Evolutionary conservation across 306 rosid genomes (phyloP), one percentile per base, ranked within the genome.

Genomic region (Cicer pinnatifidum): DNA sequence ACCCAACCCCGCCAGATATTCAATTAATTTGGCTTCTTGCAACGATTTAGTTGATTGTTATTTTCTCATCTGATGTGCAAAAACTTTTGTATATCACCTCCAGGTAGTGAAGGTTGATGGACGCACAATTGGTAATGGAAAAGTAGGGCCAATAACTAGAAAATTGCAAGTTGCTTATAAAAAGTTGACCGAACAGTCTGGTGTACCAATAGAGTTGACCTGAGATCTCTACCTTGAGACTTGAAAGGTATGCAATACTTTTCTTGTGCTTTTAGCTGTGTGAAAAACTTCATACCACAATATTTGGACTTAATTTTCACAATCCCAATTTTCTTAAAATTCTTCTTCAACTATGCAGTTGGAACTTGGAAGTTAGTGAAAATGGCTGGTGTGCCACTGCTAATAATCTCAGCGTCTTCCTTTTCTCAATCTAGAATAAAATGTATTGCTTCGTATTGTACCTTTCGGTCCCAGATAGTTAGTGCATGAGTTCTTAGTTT

Each of bases 101-200:
- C 83, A 91, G 99, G 96, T 88, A 13, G 90, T 89, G 63, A 88
- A 89, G 86, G 91, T 94, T 50, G 98, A 94, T 78, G 97, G 98
- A 3, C 98, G 94, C 47, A 75, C 66, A 45, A 84, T 91, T 73
- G 96, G 97, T 40, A 57, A 82, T 12, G 98, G 98, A 69, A 77
- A 87, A 83, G 90, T 91, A 39, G 97, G 97, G 52, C 85, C 90
- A 1, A 78, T 91, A 72, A 89, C 96, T 8, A 84, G 12, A 80
- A 85, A 82, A 46, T 53, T 94, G 86, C 96, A 94, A 82, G 85
- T 75, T 69, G 91, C 85, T 68, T 94, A 82, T 82, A 88, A 86
- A 72, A 84, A 75, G 59, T 68, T 91, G 84, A 94, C 98, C 1
- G 91, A 77, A 77, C 72, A 76, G 6, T 83, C 84, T 3, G 98